Base-by-base conservation (phyloP, 1,139 yeast genomes). In the Debaryomycetaceae sp. region DNA sequence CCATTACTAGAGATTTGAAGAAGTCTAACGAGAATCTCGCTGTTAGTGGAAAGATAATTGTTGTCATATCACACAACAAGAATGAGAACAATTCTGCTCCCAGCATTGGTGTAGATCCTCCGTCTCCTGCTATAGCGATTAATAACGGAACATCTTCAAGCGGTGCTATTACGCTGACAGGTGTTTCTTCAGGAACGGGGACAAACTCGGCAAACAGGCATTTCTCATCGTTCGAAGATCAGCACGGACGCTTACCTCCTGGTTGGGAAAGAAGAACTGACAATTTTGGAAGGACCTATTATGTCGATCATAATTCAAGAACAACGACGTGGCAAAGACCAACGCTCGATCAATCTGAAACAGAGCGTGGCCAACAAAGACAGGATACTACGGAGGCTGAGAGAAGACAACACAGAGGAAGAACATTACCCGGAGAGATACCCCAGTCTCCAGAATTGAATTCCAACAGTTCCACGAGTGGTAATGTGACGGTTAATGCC, bases 251-350 rank as follows among this genome's bases (percentile, higher is more conserved):
- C 58, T 75, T 93, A 54, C 99, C 99, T 5, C 88, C 97, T 4
- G 99, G 99, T 3, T 93, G 99, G 99, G 99, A 93, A 68, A 83
- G 99, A 57, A 82, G 98, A 66, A 91, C 98, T 1, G 99, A 93
- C 65, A 90, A 90, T 63, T 87, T 90, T 58, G 99, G 99, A 31
- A 82, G 99, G 60, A 93, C 98, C 0, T 93, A 95, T 66, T 93
- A 93, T 63, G 99, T 93, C 37, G 99, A 93, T 68, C 99, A 93
- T 69, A 91, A 91, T 65, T 88, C 97, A 31, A 83, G 98, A 68
- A 87, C 97, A 6, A 93, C 99, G 4, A 93, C 99, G 8, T 93
- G 99, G 99, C 91, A 88, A 57, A 81, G 99, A 58, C 99, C 99
- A 24, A 80, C 91, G 5, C 65, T 81, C 54, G 88, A 83, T 42